phyloP scores from a whole-genome alignment of 192 early-diverging fungal genomes.

The Backusella mclennaniae region DNA sequence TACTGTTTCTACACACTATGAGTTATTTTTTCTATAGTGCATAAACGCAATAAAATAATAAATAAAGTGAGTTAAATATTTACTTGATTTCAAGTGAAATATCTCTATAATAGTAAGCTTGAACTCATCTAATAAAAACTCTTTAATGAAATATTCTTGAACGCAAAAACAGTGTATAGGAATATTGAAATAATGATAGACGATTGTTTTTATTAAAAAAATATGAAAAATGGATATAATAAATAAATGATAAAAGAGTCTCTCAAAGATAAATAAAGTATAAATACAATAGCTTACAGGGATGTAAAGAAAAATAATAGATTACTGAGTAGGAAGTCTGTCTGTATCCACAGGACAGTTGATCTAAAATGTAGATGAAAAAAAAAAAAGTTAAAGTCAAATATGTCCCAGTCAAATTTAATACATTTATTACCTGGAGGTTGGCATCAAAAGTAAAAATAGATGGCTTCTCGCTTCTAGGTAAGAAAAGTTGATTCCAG shows the following conservation, averaged over 20 bases:
- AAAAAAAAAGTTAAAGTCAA: background rate
- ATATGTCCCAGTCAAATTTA: background rate
- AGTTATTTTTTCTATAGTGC: too few relatives aligned
- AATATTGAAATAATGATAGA: too few relatives aligned
- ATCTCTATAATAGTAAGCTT: too few relatives aligned
- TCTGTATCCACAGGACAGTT: constrained; percentile 17
- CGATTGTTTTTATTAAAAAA: background rate
- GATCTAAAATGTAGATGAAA: background rate
- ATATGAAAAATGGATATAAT: background rate
- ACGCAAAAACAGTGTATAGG: too few relatives aligned
- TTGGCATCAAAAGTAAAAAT: constrained; percentile 13
- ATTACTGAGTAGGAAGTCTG: constrained; percentile 12
- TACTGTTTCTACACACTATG: too few relatives aligned
- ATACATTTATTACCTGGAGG: background rate
- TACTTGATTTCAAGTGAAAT: too few relatives aligned
- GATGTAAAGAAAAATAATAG: background rate
- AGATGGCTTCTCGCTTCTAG: background rate
- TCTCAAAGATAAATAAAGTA: too few relatives aligned
- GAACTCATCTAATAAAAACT: too few relatives aligned
- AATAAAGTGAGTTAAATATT: too few relatives aligned
- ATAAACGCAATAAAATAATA: too few relatives aligned
- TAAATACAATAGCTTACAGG: background rate
- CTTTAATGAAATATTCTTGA: too few relatives aligned
- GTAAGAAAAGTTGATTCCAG: constrained; percentile 26
- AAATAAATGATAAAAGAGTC: background rate